A percentile compares a stretch with the other conserved stretches of the same genome.
Conservation (phyloP, 2,329 filamentous ascomycete genomes). For the Bipolaris cookei region DNA sequence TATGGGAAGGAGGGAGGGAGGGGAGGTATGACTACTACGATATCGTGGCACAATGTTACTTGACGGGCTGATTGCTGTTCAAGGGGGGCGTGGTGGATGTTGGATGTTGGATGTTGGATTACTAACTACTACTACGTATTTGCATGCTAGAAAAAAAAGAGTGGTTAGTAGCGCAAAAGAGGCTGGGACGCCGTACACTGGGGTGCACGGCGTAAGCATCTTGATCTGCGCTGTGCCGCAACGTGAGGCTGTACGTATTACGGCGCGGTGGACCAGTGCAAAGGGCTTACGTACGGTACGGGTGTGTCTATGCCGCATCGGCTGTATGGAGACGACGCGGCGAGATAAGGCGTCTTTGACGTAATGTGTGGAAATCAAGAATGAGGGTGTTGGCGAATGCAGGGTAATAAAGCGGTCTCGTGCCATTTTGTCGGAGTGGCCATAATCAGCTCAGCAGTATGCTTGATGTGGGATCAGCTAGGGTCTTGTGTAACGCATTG, state of each 20-base stretch:
- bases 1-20: not conserved
- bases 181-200: slow-evolving; percentile 1
- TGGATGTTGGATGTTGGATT: not conserved
- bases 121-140: not conserved
- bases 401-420: not conserved
- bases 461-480: not conserved
- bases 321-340: not conserved
- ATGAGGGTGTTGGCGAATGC: not conserved
- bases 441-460: not conserved
- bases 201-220: not conserved
- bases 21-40: not conserved
- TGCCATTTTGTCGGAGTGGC: not conserved
- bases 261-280: not conserved
- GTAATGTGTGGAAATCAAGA: not conserved
- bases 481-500: not conserved
- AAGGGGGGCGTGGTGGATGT: not conserved
- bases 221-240: slow-evolving; percentile 6
- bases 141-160: too few relatives aligned
- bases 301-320: not conserved
- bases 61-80: too few relatives aligned
- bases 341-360: not conserved
- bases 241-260: not conserved
- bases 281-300: not conserved
- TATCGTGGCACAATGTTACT: too few relatives aligned
- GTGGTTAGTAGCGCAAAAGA: not conserved